A percentile compares a stretch with the other conserved stretches of the same genome.
phyloP scores from a whole-genome alignment of 2,329 filamentous ascomycete species.

The Claviceps digitariae region DNA sequence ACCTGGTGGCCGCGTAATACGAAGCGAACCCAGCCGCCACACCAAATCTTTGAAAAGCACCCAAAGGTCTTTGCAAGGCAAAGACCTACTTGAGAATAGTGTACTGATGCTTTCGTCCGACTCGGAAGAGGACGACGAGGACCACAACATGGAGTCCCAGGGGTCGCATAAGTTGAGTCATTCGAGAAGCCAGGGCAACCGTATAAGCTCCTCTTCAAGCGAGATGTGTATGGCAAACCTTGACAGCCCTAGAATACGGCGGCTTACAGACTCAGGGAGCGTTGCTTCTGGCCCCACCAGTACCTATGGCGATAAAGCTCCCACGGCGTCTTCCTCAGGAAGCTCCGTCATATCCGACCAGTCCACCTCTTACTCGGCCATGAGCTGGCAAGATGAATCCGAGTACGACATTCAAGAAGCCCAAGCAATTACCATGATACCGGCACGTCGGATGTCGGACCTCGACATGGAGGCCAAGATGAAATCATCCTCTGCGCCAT shows the following conservation, averaged over 20 bases:
- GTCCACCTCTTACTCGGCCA: constrained; percentile 22
- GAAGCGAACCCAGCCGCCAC: constrained; percentile 41
- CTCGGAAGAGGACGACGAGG: constrained; percentile 33
- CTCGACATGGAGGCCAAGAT: constrained; percentile 6
- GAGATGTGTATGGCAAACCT: constrained; percentile 30
- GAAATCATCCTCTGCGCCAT: neutral
- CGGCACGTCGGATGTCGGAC: constrained; percentile 15
- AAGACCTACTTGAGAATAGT: constrained; percentile 40
- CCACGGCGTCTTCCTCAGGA: constrained; percentile 11
- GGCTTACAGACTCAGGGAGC: constrained; percentile 4
- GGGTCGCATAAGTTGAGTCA: neutral
- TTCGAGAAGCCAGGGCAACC: constrained; percentile 23
- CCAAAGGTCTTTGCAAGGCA: constrained; percentile 30
- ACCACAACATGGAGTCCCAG: constrained; percentile 5
- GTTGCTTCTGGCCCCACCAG: constrained; percentile 13
- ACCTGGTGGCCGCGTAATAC: constrained; percentile 25
- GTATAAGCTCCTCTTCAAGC: constrained; percentile 25
- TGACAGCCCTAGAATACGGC: constrained; percentile 13
- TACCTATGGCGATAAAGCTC: constrained; percentile 13
- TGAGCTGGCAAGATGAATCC: constrained; percentile 18
- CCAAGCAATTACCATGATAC: constrained; percentile 24
- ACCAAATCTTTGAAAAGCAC: constrained; percentile 39
- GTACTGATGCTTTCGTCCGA: constrained; percentile 44
- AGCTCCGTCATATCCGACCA: constrained; percentile 25
- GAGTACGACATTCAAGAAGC: constrained; percentile 25